phyloP scores from a whole-genome alignment of 1,284 basidiomycete genomes.

The Singerocomus inundabilis region DNA sequence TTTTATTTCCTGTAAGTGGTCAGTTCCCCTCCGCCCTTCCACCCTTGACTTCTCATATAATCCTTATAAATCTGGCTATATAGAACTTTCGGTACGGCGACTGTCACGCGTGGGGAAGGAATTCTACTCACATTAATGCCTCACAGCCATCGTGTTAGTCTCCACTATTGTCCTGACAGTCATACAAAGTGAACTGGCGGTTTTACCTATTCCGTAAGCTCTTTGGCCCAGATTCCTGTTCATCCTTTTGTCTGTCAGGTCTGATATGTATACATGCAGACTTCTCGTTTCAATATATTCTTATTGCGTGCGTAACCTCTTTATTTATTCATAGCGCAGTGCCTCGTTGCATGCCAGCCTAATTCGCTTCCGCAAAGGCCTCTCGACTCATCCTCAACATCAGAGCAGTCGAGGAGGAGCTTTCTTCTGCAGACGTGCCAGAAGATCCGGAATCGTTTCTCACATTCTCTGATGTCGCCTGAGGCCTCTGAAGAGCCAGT shows the following conservation, averaged over 20 bases:
- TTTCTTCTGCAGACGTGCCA: constrained; percentile 4
- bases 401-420: constrained; percentile 7
- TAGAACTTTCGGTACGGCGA: constrained; percentile 18
- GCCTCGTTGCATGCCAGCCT: not conserved
- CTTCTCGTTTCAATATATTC: constrained; percentile 18
- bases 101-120: not conserved
- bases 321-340: not conserved
- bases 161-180: constrained; percentile 19
- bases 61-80: not conserved
- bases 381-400: constrained; percentile 27
- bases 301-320: constrained; percentile 18
- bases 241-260: not conserved
- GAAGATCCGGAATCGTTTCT: constrained; percentile 8
- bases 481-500: constrained; percentile 5
- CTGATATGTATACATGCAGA: constrained; percentile 13
- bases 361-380: constrained; percentile 13
- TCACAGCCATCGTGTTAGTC: constrained; percentile 12
- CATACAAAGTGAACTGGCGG: constrained; percentile 15
- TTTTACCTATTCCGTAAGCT: constrained; percentile 16
- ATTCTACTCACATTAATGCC: not conserved
- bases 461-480: not conserved
- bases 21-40: not conserved
- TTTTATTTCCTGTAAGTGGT: constrained; percentile 23
- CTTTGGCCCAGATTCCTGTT: not conserved
- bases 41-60: not conserved